Percentiles rank a stretch among this genome's conserved stretches.
Evolutionary conservation across 1,139 yeast genomes (phyloP).

Genomic region (Kodamaea derodonti): DNA sequence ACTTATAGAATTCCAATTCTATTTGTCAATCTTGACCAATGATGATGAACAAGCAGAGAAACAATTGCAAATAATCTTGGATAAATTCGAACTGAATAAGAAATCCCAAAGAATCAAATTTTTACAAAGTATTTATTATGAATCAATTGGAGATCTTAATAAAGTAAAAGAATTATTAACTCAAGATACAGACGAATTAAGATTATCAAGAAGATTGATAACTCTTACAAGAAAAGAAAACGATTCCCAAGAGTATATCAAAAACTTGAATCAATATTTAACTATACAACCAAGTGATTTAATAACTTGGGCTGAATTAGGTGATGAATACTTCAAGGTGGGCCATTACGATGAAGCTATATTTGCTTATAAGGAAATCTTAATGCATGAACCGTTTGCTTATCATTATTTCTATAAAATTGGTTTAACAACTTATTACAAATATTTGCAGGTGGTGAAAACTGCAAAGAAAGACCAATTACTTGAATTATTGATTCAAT

Average conservation of each 20-base stretch:
- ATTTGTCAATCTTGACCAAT: constrained; percentile 58
- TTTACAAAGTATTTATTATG: constrained; percentile 55
- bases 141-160: constrained; percentile 45
- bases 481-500: constrained; percentile 25
- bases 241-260: constrained; percentile 33
- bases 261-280: constrained; percentile 46
- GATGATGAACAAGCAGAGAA: constrained; percentile 70
- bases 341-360: constrained; percentile 70
- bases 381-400: constrained; percentile 66
- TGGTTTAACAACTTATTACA: constrained; percentile 35
- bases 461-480: constrained; percentile 14
- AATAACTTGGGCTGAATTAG: constrained; percentile 75
- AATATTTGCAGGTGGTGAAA: constrained; percentile 11
- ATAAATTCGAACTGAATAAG: constrained; percentile 52
- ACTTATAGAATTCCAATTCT: constrained; percentile 69
- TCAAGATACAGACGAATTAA: constrained; percentile 32
- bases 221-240: constrained; percentile 26
- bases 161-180: constrained; percentile 37
- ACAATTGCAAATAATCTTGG: constrained; percentile 59
- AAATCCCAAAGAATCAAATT: constrained; percentile 54
- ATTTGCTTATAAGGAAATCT: constrained; percentile 63
- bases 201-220: constrained; percentile 32
- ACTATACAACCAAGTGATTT: constrained; percentile 67
- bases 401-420: constrained; percentile 65
- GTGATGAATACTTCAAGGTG: constrained; percentile 52